These are phyloP conservation scores for Globisporangium middletonii DNA, from an alignment of 352 stramenopile genomes.

Conservation along the genomic window DNA sequence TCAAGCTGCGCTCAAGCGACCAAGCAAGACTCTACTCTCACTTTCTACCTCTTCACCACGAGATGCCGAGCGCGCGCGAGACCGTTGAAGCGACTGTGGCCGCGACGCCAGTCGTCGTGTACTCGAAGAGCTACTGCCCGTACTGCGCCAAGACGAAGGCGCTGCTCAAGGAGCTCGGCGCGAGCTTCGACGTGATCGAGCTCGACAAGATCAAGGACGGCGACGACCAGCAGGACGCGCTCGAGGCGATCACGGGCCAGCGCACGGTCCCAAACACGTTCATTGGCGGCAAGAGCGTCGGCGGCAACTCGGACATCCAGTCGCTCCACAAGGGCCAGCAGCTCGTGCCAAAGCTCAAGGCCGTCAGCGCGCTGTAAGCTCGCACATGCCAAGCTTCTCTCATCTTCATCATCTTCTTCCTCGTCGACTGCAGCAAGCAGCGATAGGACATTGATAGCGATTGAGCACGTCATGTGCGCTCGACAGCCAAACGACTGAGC, in stretches of 20 bases:
- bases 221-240: slow-evolving; percentile 49
- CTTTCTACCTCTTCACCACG: slow-evolving; percentile 5
- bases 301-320: slow-evolving; percentile 94
- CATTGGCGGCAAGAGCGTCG: slow-evolving; percentile 91
- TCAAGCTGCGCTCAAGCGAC: not conserved
- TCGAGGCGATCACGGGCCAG: slow-evolving; percentile 79
- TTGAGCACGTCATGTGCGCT: no score
- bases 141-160: slow-evolving; percentile 87
- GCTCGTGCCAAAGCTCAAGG: slow-evolving; percentile 85
- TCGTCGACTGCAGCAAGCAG: no score
- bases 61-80: slow-evolving; percentile 56
- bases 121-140: slow-evolving; percentile 94
- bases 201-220: slow-evolving; percentile 47
- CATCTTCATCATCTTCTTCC: no score
- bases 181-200: slow-evolving; percentile 52
- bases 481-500: no score
- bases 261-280: slow-evolving; percentile 97
- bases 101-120: slow-evolving; percentile 62
- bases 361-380: slow-evolving; percentile 34
- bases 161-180: slow-evolving; percentile 48
- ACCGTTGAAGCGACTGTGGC: slow-evolving; percentile 60
- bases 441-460: no score
- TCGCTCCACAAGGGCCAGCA: slow-evolving; percentile 81
- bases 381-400: no score
- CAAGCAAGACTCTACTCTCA: not conserved